Evolutionary conservation across 73 alveolate genomes (phyloP).

Genomic region (Stentor coeruleus): DNA sequence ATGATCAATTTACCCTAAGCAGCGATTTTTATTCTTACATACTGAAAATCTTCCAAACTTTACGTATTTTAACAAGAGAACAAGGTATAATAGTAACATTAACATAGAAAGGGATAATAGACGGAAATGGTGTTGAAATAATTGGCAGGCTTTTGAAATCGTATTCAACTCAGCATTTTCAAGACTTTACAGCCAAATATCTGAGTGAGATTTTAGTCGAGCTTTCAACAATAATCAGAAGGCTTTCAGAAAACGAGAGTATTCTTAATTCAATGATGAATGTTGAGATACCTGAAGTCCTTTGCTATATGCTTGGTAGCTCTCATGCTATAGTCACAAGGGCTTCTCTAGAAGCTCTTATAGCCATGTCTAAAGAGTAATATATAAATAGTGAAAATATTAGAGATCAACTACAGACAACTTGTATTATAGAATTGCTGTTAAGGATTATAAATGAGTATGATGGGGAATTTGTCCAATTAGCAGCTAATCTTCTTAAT

Average conservation of each 20-base stretch:
- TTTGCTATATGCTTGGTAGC: conserved; percentile 41
- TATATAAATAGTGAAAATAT: conserved; percentile 16
- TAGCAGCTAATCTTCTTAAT: conserved; percentile 38
- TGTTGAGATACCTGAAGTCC: conserved; percentile 36
- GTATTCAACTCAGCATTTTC: conserved; percentile 19
- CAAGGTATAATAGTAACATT: conserved; percentile 28
- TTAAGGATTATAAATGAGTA: conserved; percentile 44
- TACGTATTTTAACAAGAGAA: conserved; percentile 61
- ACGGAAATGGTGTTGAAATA: conserved; percentile 42
- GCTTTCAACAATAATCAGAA: conserved; percentile 37
- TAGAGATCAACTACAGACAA: conserved; percentile 30
- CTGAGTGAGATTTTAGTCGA: conserved; percentile 45
- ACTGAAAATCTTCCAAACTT: conserved; percentile 43
- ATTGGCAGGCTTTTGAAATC: conserved; percentile 25
- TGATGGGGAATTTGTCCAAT: conserved; percentile 40
- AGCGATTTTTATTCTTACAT: conserved; percentile 27
- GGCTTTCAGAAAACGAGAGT: conserved; percentile 3
- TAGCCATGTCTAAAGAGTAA: conserved; percentile 39
- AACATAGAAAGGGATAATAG: conserved; percentile 32
- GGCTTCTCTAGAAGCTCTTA: conserved; percentile 43
- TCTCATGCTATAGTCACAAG: conserved; percentile 47
- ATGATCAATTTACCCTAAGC: conserved; percentile 34
- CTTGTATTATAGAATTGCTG: conserved; percentile 35
- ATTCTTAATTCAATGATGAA: not conserved
- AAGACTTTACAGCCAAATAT: conserved; percentile 36